Evolutionary conservation across 768 basidiomycete species (phyloP).

Genomic region (Hygrocybe punicea): DNA sequence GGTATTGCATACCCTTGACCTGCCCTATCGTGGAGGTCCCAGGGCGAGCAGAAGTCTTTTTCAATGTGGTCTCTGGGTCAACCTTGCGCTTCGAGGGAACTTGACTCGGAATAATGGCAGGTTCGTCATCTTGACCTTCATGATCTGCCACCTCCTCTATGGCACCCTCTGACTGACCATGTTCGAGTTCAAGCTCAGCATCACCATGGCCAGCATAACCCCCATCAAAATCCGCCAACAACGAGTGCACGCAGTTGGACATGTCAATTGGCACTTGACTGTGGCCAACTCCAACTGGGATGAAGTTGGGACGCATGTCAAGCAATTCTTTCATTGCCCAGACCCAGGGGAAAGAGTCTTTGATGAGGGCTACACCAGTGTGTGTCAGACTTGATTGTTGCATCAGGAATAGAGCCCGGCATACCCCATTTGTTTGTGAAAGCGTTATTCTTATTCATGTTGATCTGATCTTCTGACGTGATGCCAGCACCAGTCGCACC

Average conservation of each 20-base stretch:
- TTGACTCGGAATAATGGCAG: background rate
- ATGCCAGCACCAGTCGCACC: conserved; percentile 19
- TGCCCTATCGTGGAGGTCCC: background rate
- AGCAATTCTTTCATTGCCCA: conserved; percentile 13
- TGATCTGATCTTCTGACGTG: conserved; percentile 7
- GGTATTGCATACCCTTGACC: no score
- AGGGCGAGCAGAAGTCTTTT: conserved; percentile 11
- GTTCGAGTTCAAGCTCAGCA: background rate
- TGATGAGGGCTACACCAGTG: conserved; percentile 2
- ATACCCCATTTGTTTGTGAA: conserved; percentile 12
- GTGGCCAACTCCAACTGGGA: background rate
- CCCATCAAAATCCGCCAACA: no score
- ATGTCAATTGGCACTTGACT: background rate
- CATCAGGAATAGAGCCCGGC: background rate
- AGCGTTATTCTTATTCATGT: conserved; percentile 8
- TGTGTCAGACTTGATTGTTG: background rate
- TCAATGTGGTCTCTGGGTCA: conserved; percentile 1
- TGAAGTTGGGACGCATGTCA: conserved; percentile 12
- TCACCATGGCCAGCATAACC: background rate
- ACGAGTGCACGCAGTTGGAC: background rate
- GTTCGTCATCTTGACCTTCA: background rate
- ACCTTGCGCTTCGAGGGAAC: background rate
- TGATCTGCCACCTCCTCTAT: background rate
- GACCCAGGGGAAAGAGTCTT: conserved; percentile 2
- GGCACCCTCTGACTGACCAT: background rate